Base-by-base conservation (phyloP, 2,329 filamentous ascomycete species). In the Ophiostoma triangulosporum region DNA sequence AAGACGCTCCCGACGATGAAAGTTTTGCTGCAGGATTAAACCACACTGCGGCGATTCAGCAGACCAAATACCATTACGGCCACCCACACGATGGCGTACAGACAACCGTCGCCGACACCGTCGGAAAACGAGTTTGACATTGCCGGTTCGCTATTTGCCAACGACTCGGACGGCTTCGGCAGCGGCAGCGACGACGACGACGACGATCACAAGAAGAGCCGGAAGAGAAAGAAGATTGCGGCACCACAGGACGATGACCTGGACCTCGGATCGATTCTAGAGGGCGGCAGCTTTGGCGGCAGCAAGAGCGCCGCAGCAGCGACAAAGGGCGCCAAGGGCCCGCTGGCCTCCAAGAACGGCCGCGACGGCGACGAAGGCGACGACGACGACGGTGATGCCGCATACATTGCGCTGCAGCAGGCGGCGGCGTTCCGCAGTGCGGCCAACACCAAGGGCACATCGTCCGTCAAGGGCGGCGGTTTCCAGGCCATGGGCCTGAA, bases 401-500 rank as follows among this genome's bases (percentile, higher is more conserved):
- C 85, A 0, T 97, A 96, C 64, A 98, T 98, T 68, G 88, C 90
- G 9, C 78, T 87, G 35, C 80, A 86, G 62, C 89, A 95, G 66
- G 84, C 87, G 3, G 88, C 88, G 15, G 88, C 86, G 4, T 96
- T 96, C 65, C 76, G 91, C 57, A 97, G 96, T 65, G 73, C 80
- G 1, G 77, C 84, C 9, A 93, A 90, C 64, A 62, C 93, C 7
- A 93, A 91, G 67, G 87, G 88, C 20, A 86, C 86, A 58, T 84
- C 83, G 3, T 86, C 88, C 31, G 96, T 96, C 73, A 98, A 97
- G 69, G 87, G 90, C 35, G 93, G 93, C 62, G 93, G 91, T 51
- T 98, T 98, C 65, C 93, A 98, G 67, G 84, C 87, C 48, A 96
- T 98, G 90, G 86, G 86, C 36, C 72, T 97, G 54, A 95, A 87